A percentile compares a stretch with the other conserved stretches of the same genome.
Evolutionary conservation across 1,284 basidiomycete genomes (phyloP).

Genomic region (Polyporus tsugae): DNA sequence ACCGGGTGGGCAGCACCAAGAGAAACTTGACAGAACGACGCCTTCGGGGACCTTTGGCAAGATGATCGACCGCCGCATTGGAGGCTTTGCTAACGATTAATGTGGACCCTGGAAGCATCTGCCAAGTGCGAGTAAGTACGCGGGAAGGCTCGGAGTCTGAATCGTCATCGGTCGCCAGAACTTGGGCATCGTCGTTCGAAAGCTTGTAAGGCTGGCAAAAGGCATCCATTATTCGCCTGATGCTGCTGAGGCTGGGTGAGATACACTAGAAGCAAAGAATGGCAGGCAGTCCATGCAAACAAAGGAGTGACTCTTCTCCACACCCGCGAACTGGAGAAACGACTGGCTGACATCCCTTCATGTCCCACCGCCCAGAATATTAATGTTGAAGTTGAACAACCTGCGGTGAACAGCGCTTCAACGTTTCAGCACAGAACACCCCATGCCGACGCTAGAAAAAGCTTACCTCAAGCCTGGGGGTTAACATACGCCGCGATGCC

Average conservation of each 20-base stretch:
- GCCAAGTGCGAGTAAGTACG: too few species aligned
- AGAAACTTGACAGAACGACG: too few species aligned
- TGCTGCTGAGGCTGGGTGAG: background rate
- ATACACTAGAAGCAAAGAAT: background rate
- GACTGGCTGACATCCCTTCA: background rate
- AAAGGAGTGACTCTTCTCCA: background rate
- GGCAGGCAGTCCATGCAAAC: background rate
- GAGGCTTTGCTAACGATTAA: too few species aligned
- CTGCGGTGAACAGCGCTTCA: background rate
- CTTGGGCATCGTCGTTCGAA: background rate
- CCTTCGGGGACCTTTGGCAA: too few species aligned
- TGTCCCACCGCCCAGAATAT: background rate
- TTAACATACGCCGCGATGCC: conserved; percentile 18
- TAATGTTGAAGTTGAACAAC: background rate
- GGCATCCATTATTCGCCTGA: background rate
- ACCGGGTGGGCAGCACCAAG: too few species aligned
- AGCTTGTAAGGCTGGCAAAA: background rate
- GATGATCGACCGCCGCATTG: too few species aligned
- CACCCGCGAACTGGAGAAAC: background rate
- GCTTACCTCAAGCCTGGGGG: background rate
- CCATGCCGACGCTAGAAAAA: background rate
- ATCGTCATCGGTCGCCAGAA: too few species aligned
- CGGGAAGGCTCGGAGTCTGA: too few species aligned
- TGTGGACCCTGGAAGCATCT: too few species aligned
- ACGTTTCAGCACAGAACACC: background rate